Base-by-base conservation (phyloP, 2,329 filamentous ascomycete species). In the Colletotrichum sp. region DNA sequence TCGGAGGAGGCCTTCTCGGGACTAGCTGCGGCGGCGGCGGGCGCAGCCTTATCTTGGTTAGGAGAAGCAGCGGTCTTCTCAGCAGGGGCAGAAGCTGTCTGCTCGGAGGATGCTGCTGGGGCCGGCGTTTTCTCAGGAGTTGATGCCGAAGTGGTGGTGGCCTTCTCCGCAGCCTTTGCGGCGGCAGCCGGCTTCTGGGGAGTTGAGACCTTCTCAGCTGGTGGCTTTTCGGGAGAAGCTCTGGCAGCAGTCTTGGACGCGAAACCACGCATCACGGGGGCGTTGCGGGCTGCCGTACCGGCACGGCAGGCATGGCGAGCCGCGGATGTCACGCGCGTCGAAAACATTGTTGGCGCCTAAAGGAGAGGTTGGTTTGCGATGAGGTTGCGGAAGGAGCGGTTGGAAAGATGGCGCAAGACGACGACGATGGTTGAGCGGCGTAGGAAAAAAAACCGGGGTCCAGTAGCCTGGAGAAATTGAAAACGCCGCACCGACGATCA, bases 261-360 rank as follows among this genome's bases (percentile, higher is more conserved):
- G 55, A 81, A 69, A 52, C 63, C 60, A 26, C 75, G 72, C n/a
- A 59, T 32, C 13, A 64, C 60, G 18, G 68, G 60, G 18, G 32
- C 16, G 12, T 59, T 59, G 26, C 39, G 26, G 5, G 64, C 67
- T 60, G 70, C 52, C 24, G 32, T 44, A 30, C 36, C 64, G 21
- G 60, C 74, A 9, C 77, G 70, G 32, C 67, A 67, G 12, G 76
- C 76, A 52, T 64, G 65, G 52, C 79, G 77, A 36, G 76, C 76
- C 36, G 74, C 79, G 26, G 78, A 64, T 32, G 70, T 32, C 60
- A 76, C 59, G 5, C 80, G 78, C 70, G 74, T 78, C 36, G 73
- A 68, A 30, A 82, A 63, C 81, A 82, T 82, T 6, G 39, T 78
- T 32, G 13, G n/a, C 6, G 16, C 5, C n/a, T 28, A 12, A 10